Evolutionary conservation across 1,139 yeast genomes (phyloP), one percentile per base, ranked within the genome.

Genomic region (Nakaseomyces delphensis): DNA sequence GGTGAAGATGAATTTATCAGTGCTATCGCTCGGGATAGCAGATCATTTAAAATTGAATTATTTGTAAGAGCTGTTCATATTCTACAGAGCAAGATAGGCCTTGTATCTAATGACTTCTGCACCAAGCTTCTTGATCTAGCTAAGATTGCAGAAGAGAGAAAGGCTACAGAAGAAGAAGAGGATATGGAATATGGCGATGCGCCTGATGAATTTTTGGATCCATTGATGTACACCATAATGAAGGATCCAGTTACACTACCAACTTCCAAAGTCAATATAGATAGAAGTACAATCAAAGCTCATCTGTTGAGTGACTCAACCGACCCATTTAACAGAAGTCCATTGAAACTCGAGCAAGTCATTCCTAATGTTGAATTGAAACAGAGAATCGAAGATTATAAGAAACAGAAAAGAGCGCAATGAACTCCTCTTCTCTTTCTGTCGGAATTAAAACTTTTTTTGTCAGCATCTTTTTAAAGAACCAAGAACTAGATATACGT

Each of bases 141-240:
- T 0, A 65, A 72, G 35, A 63, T 60, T 16, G 95, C 94, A 0
- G 83, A 83, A 48, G 59, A 63, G 32, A 75, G 77, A 43, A 75
- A 77, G 56, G 56, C 69, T 33, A 73, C 70, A 21, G 94, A 84
- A 48, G 86, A 79, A 50, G 83, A 79, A 49, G 95, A 85, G 55
- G 96, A 89, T 52, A 61, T 78, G 51, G 96, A 86, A 57, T 70
- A 86, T 52, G 97, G 95, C 13, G 98, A 93, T 43, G 74, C 85
- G 19, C 99, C 99, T 0, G 98, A 93, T 59, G 98, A 93, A 62
- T 91, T 81, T 60, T 73, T 93, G 57, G 99, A 93, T 67, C 98
- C 99, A 8, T 74, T 93, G 53, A 89, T 93, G 97, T 89, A 73
- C 60, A 84, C 96, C 0, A 61, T 93, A 37, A 93, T 93, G 98